Percentiles rank a stretch among this genome's conserved stretches.
Conservation (phyloP, 352 stramenopile species). For the Pythium sp. region DNA sequence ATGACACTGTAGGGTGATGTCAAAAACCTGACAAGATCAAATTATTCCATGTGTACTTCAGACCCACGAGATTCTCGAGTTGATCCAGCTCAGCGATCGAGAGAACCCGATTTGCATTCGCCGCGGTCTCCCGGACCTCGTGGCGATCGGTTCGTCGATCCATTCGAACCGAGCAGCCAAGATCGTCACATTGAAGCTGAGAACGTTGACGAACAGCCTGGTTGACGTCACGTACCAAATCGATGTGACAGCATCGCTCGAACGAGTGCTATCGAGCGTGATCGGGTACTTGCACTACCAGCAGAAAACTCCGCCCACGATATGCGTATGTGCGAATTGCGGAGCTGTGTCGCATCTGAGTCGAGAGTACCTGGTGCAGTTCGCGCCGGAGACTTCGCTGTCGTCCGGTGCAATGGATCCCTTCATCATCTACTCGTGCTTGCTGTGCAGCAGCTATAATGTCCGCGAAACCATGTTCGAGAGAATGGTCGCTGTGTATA, state of each 20-base stretch:
- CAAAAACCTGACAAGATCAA: neutral
- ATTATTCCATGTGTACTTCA: constrained; percentile 15
- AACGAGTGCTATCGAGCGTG: constrained; percentile 38
- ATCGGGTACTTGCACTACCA: constrained; percentile 49
- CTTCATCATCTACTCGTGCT: constrained; percentile 53
- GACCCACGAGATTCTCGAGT: constrained; percentile 45
- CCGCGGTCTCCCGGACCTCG: constrained; percentile 44
- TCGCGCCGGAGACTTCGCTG: constrained; percentile 11
- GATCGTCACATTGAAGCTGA: constrained; percentile 56
- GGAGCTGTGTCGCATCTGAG: constrained; percentile 55
- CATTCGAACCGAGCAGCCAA: constrained; percentile 43
- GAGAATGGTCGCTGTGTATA: constrained; percentile 48
- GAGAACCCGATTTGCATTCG: constrained; percentile 34
- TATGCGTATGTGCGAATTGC: constrained; percentile 59
- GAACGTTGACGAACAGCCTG: constrained; percentile 14
- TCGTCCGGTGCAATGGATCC: constrained; percentile 20
- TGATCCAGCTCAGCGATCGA: constrained; percentile 11
- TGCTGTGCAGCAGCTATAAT: constrained; percentile 71
- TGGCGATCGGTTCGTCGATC: constrained; percentile 56
- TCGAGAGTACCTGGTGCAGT: constrained; percentile 32
- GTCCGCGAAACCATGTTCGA: constrained; percentile 64
- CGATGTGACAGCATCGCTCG: constrained; percentile 29
- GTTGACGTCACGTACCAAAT: constrained; percentile 62
- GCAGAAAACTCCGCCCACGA: constrained; percentile 31
- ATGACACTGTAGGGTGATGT: neutral